A percentile compares a stretch with the other conserved stretches of the same genome.
phyloP scores from a whole-genome alignment of 2,329 filamentous ascomycete species.

The Cercospora sp. region DNA sequence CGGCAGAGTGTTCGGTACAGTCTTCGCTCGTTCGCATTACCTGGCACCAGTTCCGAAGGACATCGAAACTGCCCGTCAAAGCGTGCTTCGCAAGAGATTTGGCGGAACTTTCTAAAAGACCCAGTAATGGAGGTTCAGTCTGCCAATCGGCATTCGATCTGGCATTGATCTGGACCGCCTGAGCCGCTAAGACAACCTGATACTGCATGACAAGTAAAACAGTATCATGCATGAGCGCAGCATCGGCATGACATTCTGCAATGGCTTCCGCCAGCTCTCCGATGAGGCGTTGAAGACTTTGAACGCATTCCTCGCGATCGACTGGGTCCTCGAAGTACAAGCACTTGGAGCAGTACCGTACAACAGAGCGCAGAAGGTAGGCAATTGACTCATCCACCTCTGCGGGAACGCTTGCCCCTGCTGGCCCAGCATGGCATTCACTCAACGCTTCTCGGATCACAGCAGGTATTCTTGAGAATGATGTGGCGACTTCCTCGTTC shows the following conservation, averaged over 20 bases:
- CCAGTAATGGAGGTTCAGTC: background rate
- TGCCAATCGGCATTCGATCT: conserved; percentile 30
- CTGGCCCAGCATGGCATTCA: background rate
- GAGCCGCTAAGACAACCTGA: conserved; percentile 36
- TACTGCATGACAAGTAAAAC: conserved; percentile 23
- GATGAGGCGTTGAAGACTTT: conserved; percentile 45
- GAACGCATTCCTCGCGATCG: conserved; percentile 53
- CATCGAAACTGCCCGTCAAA: conserved; percentile 23
- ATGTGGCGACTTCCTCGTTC: conserved; percentile 56
- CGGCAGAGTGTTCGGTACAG: background rate
- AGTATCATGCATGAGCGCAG: background rate
- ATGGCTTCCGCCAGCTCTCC: conserved; percentile 38
- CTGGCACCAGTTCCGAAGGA: conserved; percentile 49
- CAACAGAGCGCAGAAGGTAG: conserved; percentile 45
- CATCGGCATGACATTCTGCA: conserved; percentile 1
- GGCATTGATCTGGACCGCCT: conserved; percentile 39
- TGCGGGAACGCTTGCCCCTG: background rate
- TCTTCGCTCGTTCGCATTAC: background rate
- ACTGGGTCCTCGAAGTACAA: conserved; percentile 57
- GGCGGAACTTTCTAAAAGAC: conserved; percentile 29
- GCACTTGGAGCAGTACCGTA: conserved; percentile 52
- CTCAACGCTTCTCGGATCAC: conserved; percentile 32
- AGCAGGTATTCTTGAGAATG: conserved; percentile 44
- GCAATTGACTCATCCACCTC: background rate
- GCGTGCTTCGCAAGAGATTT: conserved; percentile 43